Percentiles rank a stretch among this genome's conserved stretches.
These are phyloP conservation scores for Ustilago curta DNA, from an alignment of 1,284 basidiomycete genomes.

Conservation along the genomic window DNA sequence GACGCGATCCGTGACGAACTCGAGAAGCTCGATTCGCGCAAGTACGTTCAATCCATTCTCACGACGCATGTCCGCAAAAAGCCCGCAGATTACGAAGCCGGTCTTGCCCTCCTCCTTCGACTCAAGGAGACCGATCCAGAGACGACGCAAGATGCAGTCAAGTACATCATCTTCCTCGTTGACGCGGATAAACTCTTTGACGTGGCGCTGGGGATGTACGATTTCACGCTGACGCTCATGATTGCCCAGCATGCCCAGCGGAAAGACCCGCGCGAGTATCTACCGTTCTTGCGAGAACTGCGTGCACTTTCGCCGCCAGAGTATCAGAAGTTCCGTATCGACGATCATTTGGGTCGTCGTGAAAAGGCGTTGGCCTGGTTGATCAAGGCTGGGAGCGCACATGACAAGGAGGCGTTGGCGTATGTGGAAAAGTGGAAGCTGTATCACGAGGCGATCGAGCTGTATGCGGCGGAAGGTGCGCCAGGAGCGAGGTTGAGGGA, in stretches of 20 bases:
- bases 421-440: constrained; percentile 86
- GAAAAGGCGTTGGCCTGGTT: constrained; percentile 82
- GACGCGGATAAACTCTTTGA: constrained; percentile 93
- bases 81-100: constrained; percentile 91
- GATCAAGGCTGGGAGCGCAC: constrained; percentile 77
- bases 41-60: constrained; percentile 89
- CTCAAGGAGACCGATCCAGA: constrained; percentile 80
- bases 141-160: constrained; percentile 92
- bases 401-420: constrained; percentile 81
- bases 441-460: constrained; percentile 69
- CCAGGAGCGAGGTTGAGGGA: constrained; percentile 24
- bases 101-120: constrained; percentile 80
- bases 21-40: constrained; percentile 78
- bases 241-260: constrained; percentile 97
- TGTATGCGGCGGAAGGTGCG: constrained; percentile 25
- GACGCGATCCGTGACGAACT: constrained; percentile 82
- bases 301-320: constrained; percentile 79
- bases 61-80: constrained; percentile 92
- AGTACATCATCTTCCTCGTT: constrained; percentile 97
- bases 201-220: constrained; percentile 97
- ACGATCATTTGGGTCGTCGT: constrained; percentile 87
- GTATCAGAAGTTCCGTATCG: constrained; percentile 90
- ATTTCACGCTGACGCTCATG: constrained; percentile 94
- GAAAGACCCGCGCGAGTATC: constrained; percentile 95
- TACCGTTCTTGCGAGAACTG: constrained; percentile 93